These are phyloP conservation scores for Aurifilum marmelostoma DNA, from an alignment of 2,329 filamentous ascomycete species.

Conservation along the genomic window DNA sequence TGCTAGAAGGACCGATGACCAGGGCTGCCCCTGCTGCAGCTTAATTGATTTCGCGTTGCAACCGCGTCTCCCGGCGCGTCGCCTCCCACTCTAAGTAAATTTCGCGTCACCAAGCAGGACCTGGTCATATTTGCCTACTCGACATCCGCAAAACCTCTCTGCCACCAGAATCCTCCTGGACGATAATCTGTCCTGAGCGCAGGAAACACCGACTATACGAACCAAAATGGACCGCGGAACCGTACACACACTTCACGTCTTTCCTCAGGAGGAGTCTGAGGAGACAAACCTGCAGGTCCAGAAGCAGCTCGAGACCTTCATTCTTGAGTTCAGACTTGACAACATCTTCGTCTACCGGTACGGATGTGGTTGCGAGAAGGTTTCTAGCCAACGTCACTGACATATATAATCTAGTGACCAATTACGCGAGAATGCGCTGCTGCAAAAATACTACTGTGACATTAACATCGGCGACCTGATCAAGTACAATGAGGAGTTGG, in stretches of 20 bases:
- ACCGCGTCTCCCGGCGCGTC: conserved; percentile 14
- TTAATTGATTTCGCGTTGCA: conserved; percentile 15
- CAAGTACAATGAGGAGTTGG: conserved; percentile 93
- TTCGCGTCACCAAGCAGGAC: conserved; percentile 11
- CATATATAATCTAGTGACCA: conserved; percentile 72
- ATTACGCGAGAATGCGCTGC: conserved; percentile 88
- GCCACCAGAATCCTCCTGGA: not conserved
- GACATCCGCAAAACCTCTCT: not conserved
- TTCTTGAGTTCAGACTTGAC: conserved; percentile 91
- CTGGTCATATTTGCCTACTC: not conserved
- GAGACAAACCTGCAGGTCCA: conserved; percentile 75
- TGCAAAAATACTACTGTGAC: conserved; percentile 95
- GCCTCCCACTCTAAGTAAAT: conserved; percentile 4
- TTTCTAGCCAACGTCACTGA: conserved; percentile 26
- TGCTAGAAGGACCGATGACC: conserved; percentile 2
- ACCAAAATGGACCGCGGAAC: conserved; percentile 80
- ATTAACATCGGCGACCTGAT: conserved; percentile 95
- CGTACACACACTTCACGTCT: conserved; percentile 83
- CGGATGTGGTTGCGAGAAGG: conserved; percentile 31
- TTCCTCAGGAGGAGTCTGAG: conserved; percentile 66
- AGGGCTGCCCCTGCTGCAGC: conserved; percentile 6
- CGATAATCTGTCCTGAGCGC: not conserved
- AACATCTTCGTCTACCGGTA: conserved; percentile 95
- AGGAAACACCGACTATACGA: not conserved
- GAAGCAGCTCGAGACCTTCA: conserved; percentile 82